These are phyloP conservation scores for Ceratocystis lukuohia DNA, from an alignment of 2,329 filamentous ascomycete genomes.

Conservation along the genomic window DNA sequence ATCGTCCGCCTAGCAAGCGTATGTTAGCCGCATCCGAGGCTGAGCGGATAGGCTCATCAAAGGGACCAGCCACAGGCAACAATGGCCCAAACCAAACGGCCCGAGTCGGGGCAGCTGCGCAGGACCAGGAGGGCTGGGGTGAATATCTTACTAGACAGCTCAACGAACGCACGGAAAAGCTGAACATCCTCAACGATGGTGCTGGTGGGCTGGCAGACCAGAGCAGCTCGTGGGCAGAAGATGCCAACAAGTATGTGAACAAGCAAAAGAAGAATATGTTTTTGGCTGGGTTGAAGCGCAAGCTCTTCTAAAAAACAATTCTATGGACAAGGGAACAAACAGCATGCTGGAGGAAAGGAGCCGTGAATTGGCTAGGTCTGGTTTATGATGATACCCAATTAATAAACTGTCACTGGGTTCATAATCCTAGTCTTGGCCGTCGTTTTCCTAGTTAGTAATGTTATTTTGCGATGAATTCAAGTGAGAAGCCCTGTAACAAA, in stretches of 20 bases:
- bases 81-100: slow-evolving; percentile 22
- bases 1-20: slow-evolving; percentile 74
- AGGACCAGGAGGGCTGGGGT: slow-evolving; percentile 49
- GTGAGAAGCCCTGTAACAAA: too few species aligned
- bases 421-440: too few species aligned
- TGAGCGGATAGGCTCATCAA: slow-evolving; percentile 27
- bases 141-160: slow-evolving; percentile 78
- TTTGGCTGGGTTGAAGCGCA: slow-evolving; percentile 52
- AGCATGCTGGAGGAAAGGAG: too few species aligned
- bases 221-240: slow-evolving; percentile 71
- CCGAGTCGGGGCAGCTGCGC: slow-evolving; percentile 20
- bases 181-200: slow-evolving; percentile 68
- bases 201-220: slow-evolving; percentile 73
- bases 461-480: too few species aligned
- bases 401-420: too few species aligned
- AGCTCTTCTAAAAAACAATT: slow-evolving; percentile 31
- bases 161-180: slow-evolving; percentile 78
- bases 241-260: slow-evolving; percentile 73
- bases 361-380: too few species aligned
- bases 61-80: slow-evolving; percentile 21
- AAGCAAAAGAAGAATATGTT: slow-evolving; percentile 80
- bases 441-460: too few species aligned
- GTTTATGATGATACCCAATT: too few species aligned
- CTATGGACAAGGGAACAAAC: too few species aligned
- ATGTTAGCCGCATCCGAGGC: slow-evolving; percentile 68